phyloP scores from a whole-genome alignment of 495 filamentous ascomycete species.

The Penicillium desertorum region DNA sequence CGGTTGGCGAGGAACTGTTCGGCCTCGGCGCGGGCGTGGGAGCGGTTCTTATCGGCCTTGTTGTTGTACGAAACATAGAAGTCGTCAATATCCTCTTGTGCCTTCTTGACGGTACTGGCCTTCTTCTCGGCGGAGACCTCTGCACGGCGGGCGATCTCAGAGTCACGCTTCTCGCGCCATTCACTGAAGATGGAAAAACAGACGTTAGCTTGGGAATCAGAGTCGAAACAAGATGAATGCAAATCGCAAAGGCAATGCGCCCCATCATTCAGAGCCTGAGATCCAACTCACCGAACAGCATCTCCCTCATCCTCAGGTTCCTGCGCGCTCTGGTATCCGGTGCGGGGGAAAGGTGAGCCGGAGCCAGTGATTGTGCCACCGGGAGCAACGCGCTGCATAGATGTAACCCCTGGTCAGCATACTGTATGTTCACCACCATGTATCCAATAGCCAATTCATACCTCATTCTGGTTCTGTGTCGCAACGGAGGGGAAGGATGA shows the following conservation, averaged over 20 bases:
- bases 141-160: slow-evolving; percentile 70
- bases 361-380: slow-evolving; percentile 86
- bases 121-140: slow-evolving; percentile 76
- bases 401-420: slow-evolving; percentile 26
- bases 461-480: slow-evolving; percentile 66
- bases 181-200: slow-evolving; percentile 43
- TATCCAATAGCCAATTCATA: slow-evolving; percentile 38
- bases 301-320: slow-evolving; percentile 77
- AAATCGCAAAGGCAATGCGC: slow-evolving; percentile 14
- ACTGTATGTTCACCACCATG: slow-evolving; percentile 2
- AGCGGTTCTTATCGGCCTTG: slow-evolving; percentile 88
- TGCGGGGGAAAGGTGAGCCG: slow-evolving; percentile 67
- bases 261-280: neutral
- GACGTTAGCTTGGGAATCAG: slow-evolving; percentile 1
- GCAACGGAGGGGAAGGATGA: slow-evolving; percentile 84
- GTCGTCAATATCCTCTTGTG: slow-evolving; percentile 88
- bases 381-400: slow-evolving; percentile 65
- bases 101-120: slow-evolving; percentile 76
- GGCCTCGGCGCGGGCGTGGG: slow-evolving; percentile 84
- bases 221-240: neutral
- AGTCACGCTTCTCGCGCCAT: slow-evolving; percentile 89
- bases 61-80: slow-evolving; percentile 99
- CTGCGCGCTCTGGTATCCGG: slow-evolving; percentile 51
- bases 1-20: slow-evolving; percentile 86
- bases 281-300: slow-evolving; percentile 62